Evolutionary conservation across 2,329 filamentous ascomycete species (phyloP).

Genomic region (Purpureocillium lavendulum): DNA sequence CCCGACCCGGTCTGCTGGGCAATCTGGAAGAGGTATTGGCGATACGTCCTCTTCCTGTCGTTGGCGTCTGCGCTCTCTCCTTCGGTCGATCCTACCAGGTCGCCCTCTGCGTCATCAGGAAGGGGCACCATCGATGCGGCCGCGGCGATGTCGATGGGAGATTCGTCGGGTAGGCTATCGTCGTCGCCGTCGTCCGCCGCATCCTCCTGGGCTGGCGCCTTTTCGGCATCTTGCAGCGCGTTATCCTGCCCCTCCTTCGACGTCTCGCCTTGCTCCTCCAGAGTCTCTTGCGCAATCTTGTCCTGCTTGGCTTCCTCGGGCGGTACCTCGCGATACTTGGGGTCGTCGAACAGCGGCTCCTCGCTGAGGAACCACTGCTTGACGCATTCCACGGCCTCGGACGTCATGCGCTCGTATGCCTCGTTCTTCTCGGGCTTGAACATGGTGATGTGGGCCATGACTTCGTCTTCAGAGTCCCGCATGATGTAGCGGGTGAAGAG

Average conservation of each 20-base stretch:
- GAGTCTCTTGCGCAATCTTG: conserved; percentile 19
- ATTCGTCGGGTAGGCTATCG: conserved; percentile 25
- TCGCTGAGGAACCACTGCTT: conserved; percentile 47
- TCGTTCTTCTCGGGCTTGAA: conserved; percentile 55
- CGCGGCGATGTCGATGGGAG: conserved; percentile 44
- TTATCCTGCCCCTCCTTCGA: conserved; percentile 9
- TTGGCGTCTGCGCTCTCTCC: conserved; percentile 26
- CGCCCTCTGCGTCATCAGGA: conserved; percentile 27
- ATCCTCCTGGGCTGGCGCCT: conserved; percentile 3
- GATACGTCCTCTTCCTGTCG: conserved; percentile 30
- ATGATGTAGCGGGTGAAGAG: conserved; percentile 51
- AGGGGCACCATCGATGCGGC: conserved; percentile 41
- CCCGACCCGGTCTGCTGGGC: conserved; percentile 40
- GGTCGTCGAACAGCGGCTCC: conserved; percentile 34
- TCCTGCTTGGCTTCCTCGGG: conserved; percentile 22
- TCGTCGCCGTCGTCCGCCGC: conserved; percentile 6
- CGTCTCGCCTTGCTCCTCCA: too few species aligned
- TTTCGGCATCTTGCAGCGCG: too few species aligned
- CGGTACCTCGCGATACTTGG: conserved; percentile 28
- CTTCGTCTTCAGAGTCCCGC: conserved; percentile 58
- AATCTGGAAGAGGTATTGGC: conserved; percentile 39
- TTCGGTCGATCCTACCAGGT: conserved; percentile 5
- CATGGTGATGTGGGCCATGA: conserved; percentile 62
- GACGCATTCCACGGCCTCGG: conserved; percentile 47
- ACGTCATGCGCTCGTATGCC: conserved; percentile 55